These are phyloP conservation scores for Marchantia paleacea DNA, from an alignment of 225 moss, liverwort and hornwort species.

Conservation along the genomic window DNA sequence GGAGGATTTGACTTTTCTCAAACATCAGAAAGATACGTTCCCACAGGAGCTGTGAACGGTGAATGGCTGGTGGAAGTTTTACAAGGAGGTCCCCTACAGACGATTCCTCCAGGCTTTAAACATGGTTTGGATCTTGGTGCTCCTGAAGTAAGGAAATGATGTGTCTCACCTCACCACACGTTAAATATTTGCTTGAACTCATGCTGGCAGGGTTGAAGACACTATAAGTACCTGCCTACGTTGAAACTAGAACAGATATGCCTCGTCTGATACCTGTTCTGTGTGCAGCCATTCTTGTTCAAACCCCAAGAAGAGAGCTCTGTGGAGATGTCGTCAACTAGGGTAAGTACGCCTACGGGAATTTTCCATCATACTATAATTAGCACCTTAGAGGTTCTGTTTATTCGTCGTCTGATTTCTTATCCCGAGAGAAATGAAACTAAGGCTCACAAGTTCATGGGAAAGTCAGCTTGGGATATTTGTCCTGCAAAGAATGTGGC, in stretches of 20 bases:
- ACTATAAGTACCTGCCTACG: neutral
- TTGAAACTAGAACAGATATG: neutral
- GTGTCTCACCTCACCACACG: neutral
- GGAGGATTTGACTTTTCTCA: slow-evolving; percentile 90
- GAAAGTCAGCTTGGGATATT: too few relatives aligned
- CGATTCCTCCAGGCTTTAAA: slow-evolving; percentile 85
- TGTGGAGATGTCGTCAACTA: slow-evolving; percentile 37
- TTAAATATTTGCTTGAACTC: neutral
- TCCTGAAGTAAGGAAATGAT: slow-evolving; percentile 54
- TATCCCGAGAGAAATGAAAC: too few relatives aligned
- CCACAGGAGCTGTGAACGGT: slow-evolving; percentile 75
- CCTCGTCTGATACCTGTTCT: neutral
- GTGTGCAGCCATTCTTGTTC: slow-evolving; percentile 66
- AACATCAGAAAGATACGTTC: slow-evolving; percentile 61
- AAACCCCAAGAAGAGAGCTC: slow-evolving; percentile 47
- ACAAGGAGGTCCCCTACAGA: slow-evolving; percentile 81
- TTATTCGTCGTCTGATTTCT: too few relatives aligned
- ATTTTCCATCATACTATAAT: neutral
- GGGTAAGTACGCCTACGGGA: slow-evolving; percentile 2
- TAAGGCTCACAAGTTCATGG: too few relatives aligned
- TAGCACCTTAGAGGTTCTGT: too few relatives aligned
- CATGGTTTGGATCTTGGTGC: slow-evolving; percentile 86
- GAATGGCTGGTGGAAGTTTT: slow-evolving; percentile 86
- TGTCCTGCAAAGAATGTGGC: too few relatives aligned
- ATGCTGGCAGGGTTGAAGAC: too few relatives aligned